Evolutionary conservation across 176 grass and related monocot species (phyloP), one percentile per base, ranked within the genome.

Genomic region (Aegilops speltoides): DNA sequence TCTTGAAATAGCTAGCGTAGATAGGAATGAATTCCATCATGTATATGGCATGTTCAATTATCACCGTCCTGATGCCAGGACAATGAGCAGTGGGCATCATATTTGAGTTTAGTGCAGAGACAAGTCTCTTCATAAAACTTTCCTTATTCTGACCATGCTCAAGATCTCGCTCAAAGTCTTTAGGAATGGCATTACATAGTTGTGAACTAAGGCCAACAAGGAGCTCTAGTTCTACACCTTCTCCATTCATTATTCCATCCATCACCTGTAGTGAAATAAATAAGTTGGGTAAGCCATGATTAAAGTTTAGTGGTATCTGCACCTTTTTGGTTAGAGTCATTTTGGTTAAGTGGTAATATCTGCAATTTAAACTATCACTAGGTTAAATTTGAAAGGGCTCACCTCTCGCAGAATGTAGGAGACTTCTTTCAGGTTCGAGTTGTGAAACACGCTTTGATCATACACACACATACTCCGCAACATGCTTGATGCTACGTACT

Each of bases 121-220:
- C 62, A 66, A 81, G 38, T 17, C 62, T 65, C 23, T 29, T 22
- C 0, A 65, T 19, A 17, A 80, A 66, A 4, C 15, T 80, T 45
- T 20, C 8, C 38, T 32, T 81, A n/a, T 32, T 48, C 25, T 32
- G 62, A 31, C 62, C 38, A 1, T 67, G 16, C 9, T 66, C 79
- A n/a, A 81, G 38, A 11, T 66, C 79, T 14, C 6, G 61, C 3
- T 5, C 38, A 81, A 81, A 81, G 4, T 81, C 79, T 0, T 1
- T 5, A 8, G 79, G 38, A 41, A 14, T 31, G 16, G 8, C 24
- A 12, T 8, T 22, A 26, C 76, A 78, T 78, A 78, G 14, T 17
- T 36, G 29, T 36, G 76, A 78, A 59, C 50, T 78, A 34, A 78
- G 76, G 19, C 76, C 76, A n/a, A 60, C 29, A 20, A 78, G 76